These are phyloP conservation scores for Leucoagaricus sp. DNA, from an alignment of 1,284 basidiomycete genomes.

Conservation along the genomic window DNA sequence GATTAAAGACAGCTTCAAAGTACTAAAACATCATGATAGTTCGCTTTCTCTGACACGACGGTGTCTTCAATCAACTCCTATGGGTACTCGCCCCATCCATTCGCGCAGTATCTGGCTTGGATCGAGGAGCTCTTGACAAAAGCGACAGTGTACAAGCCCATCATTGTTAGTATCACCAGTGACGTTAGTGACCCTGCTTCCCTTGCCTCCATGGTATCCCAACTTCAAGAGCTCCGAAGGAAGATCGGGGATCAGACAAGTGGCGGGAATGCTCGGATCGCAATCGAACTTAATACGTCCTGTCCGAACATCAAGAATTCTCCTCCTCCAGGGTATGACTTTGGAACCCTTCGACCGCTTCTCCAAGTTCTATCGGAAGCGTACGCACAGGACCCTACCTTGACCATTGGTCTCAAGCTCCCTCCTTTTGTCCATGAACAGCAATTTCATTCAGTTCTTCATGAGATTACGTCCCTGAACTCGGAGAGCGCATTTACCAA, in stretches of 20 bases:
- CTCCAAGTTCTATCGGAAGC: slow-evolving; percentile 53
- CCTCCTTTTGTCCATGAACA: slow-evolving; percentile 72
- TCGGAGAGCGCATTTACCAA: neutral
- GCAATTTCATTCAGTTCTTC: slow-evolving; percentile 61
- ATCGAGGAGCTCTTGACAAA: slow-evolving; percentile 50
- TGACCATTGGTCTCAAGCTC: slow-evolving; percentile 79
- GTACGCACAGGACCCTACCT: slow-evolving; percentile 47
- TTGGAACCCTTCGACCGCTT: slow-evolving; percentile 43
- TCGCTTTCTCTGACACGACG: slow-evolving; percentile 51
- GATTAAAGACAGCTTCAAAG: neutral
- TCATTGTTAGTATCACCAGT: slow-evolving; percentile 73
- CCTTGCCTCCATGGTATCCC: slow-evolving; percentile 54
- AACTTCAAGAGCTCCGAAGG: slow-evolving; percentile 58
- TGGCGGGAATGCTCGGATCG: slow-evolving; percentile 39
- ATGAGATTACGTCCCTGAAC: slow-evolving; percentile 16
- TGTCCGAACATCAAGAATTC: slow-evolving; percentile 74
- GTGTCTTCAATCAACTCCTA: slow-evolving; percentile 73
- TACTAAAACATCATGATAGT: slow-evolving; percentile 37
- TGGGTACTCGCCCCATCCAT: slow-evolving; percentile 77
- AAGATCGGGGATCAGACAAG: slow-evolving; percentile 31
- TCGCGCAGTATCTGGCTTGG: slow-evolving; percentile 65
- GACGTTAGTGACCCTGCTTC: slow-evolving; percentile 47
- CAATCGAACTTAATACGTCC: slow-evolving; percentile 76
- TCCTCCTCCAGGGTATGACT: slow-evolving; percentile 68
- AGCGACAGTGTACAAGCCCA: slow-evolving; percentile 50